Evolutionary conservation across 495 filamentous ascomycete species (phyloP).

Genomic region (Penicillium cosmopolitanum): DNA sequence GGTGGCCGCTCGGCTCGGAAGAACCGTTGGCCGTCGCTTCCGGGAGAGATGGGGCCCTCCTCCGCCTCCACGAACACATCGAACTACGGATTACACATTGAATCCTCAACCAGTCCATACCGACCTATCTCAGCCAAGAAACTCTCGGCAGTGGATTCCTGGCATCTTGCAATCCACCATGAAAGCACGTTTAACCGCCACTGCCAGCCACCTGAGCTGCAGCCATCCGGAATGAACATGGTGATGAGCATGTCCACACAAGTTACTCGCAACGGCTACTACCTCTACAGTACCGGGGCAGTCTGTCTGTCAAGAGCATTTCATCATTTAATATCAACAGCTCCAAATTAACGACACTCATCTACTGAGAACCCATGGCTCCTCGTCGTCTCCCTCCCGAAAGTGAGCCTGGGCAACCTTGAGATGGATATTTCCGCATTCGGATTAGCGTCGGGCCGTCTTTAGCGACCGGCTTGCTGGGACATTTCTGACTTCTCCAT

Average conservation of each 20-base stretch:
- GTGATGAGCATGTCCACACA: slow-evolving; percentile 1
- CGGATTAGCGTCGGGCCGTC: slow-evolving; percentile 45
- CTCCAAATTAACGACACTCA: not conserved
- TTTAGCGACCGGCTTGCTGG: slow-evolving; percentile 47
- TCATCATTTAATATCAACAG: not conserved
- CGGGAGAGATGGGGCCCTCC: not conserved
- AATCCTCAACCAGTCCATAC: not conserved
- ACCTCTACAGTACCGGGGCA: not conserved
- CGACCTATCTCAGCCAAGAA: not conserved
- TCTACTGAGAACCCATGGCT: not conserved
- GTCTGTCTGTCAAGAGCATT: not conserved
- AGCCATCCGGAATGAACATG: slow-evolving; percentile 2
- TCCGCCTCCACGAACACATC: slow-evolving; percentile 8
- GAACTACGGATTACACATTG: not conserved
- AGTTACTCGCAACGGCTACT: not conserved
- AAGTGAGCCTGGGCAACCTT: slow-evolving; percentile 8
- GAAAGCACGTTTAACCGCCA: not conserved
- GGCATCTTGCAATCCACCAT: not conserved
- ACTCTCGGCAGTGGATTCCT: not conserved
- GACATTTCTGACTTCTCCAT: slow-evolving; percentile 54
- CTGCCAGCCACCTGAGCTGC: not conserved
- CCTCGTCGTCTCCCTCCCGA: too few species aligned
- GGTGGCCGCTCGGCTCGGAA: slow-evolving; percentile 27
- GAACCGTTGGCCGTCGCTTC: slow-evolving; percentile 12
- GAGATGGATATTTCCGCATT: slow-evolving; percentile 32